phyloP scores from a whole-genome alignment of 768 basidiomycete species.

The Rubroboletus satanas region DNA sequence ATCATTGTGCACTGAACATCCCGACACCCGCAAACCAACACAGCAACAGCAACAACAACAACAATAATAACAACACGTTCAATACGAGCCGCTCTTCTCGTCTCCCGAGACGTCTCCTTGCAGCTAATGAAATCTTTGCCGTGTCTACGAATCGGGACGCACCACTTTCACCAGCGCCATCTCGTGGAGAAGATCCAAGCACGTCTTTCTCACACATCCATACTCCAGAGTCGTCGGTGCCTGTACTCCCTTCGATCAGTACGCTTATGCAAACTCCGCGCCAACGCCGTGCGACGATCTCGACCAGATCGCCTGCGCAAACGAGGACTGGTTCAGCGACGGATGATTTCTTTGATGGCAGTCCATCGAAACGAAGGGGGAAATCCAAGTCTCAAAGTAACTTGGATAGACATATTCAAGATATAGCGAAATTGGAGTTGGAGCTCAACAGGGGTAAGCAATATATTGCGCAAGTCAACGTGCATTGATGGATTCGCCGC shows the following conservation, averaged over 20 bases:
- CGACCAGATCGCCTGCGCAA: slow-evolving; percentile 56
- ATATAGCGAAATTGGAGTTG: slow-evolving; percentile 58
- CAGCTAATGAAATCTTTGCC: slow-evolving; percentile 69
- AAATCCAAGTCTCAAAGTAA: slow-evolving; percentile 67
- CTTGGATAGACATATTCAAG: slow-evolving; percentile 62
- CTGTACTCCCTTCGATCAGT: slow-evolving; percentile 18
- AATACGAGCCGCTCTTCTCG: slow-evolving; percentile 35
- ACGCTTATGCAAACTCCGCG: slow-evolving; percentile 33
- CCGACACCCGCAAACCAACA: slow-evolving; percentile 21
- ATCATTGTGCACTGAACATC: slow-evolving; percentile 30
- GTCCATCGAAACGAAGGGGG: slow-evolving; percentile 61
- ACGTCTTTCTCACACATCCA: slow-evolving; percentile 23
- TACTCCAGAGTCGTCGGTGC: slow-evolving; percentile 17
- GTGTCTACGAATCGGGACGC: slow-evolving; percentile 24
- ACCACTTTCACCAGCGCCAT: slow-evolving; percentile 22
- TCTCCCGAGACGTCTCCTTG: slow-evolving; percentile 57
- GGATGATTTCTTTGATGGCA: slow-evolving; percentile 38
- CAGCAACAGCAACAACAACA: not conserved
- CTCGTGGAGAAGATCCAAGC: slow-evolving; percentile 13
- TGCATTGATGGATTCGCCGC: slow-evolving; percentile 2
- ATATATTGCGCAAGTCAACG: not conserved
- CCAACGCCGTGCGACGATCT: slow-evolving; percentile 60
- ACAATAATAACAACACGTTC: not conserved
- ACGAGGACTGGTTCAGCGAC: slow-evolving; percentile 20
- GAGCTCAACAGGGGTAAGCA: slow-evolving; percentile 61